phyloP scores from a whole-genome alignment of 805 yeast genomes.

The Cyberlindnera mycetangii region DNA sequence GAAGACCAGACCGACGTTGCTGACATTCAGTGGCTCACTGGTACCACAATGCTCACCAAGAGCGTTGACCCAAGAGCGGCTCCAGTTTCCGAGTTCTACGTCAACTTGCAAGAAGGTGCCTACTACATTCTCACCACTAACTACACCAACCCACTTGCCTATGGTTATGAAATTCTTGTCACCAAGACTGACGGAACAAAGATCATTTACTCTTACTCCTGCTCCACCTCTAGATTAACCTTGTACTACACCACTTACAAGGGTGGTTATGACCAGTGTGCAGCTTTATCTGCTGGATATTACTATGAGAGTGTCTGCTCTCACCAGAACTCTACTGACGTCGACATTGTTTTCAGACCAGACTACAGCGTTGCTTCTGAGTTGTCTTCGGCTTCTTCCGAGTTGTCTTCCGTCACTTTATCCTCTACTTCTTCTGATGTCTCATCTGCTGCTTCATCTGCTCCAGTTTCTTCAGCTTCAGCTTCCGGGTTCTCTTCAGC shows the following conservation, averaged over 20 bases:
- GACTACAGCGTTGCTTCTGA: neutral
- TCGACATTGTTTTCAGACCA: conserved; percentile 3
- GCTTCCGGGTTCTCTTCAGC: neutral
- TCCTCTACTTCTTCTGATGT: neutral
- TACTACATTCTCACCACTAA: conserved; percentile 4
- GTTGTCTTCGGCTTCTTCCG: too few relatives aligned
- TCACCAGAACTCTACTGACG: neutral
- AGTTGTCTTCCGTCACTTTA: neutral
- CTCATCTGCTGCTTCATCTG: conserved; percentile 1
- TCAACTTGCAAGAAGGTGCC: conserved; percentile 22
- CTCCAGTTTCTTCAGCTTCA: neutral
- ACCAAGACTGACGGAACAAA: conserved; percentile 10
- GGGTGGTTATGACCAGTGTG: conserved; percentile 11
- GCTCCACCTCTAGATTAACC: neutral
- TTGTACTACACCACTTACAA: conserved; percentile 1
- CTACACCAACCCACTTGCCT: neutral
- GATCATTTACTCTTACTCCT: conserved; percentile 6
- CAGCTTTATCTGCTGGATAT: neutral
- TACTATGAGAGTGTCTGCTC: conserved; percentile 5
- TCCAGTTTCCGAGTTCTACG: conserved; percentile 12
- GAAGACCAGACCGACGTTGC: conserved; percentile 17
- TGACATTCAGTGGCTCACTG: conserved; percentile 17
- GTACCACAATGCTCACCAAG: neutral
- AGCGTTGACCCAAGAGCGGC: neutral
- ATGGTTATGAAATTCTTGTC: conserved; percentile 4